Evolutionary conservation across 805 yeast species (phyloP).

Genomic region (Crinitomyces ghanaensis): DNA sequence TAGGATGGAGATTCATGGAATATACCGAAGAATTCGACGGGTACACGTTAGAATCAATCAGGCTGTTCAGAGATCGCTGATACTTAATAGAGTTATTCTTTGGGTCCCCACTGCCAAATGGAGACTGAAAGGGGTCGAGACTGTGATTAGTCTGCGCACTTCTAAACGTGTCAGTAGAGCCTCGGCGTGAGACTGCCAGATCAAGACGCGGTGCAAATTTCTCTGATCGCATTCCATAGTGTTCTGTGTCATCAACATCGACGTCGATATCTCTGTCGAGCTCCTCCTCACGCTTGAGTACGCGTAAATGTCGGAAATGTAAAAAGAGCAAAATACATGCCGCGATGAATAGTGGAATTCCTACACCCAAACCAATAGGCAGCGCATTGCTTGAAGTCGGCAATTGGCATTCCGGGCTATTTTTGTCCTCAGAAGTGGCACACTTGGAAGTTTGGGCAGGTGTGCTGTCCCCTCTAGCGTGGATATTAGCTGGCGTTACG

Average conservation of each 20-base stretch:
- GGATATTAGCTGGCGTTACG: no score
- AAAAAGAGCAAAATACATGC: conserved; percentile 22
- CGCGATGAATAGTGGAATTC: conserved; percentile 29
- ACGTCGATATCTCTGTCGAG: conserved; percentile 26
- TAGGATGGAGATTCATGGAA: conserved; percentile 15
- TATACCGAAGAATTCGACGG: conserved; percentile 16
- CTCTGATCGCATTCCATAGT: not conserved
- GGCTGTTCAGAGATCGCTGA: conserved; percentile 15
- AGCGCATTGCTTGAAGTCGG: conserved; percentile 14
- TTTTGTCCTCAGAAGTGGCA: conserved; percentile 5
- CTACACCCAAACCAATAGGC: conserved; percentile 28
- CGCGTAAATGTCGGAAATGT: conserved; percentile 23
- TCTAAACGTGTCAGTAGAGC: conserved; percentile 3
- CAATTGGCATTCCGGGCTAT: conserved; percentile 12
- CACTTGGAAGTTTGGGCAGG: no score
- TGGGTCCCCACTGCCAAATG: conserved; percentile 12
- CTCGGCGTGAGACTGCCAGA: conserved; percentile 1
- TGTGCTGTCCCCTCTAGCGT: not conserved
- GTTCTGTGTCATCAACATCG: conserved; percentile 22
- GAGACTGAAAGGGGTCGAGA: conserved; percentile 6
- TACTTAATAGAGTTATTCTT: conserved; percentile 17
- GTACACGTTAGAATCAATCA: conserved; percentile 10
- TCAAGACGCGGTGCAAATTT: not conserved
- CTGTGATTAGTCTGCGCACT: conserved; percentile 2
- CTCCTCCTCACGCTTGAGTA: conserved; percentile 27